Evolutionary conservation across 2,329 filamentous ascomycete genomes (phyloP), one percentile per base, ranked within the genome.

Genomic region (Fusarium redolens): DNA sequence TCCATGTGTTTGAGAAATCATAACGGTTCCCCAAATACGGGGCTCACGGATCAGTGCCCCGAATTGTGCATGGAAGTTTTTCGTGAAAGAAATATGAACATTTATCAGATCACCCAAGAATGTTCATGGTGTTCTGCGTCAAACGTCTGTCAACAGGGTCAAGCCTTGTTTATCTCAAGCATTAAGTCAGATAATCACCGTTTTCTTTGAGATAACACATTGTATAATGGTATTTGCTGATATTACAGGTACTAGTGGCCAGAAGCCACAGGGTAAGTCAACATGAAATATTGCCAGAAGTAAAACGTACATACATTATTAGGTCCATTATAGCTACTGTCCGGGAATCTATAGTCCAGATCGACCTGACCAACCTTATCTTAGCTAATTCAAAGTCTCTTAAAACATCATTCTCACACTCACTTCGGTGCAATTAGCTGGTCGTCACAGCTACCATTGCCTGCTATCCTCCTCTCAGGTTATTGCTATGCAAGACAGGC

Each of bases 51-150:
- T 3, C 2, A 5, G 2, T 6, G 7, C 15, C 11, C 6, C 5
- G 1, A 22, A 7, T 7, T 1, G 28, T 48, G 4, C 0, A 18
- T 9, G 5, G 7, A 8, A 3, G 7, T 17, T 14, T 51, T 22
- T 17, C 4, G 7, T 3, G 20, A 3, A 17, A 6, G 3, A 10
- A 20, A 2, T 14, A 12, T 4, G 4, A 8, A 5, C 8, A 10
- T 10, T 14, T 14, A 20, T 12, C 0, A 9, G 0, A 13, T 3
- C 0, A 18, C 22, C 7, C 20, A 0, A 9, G 1, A 14, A 47
- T 20, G 3, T 6, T 11, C 8, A 5, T 4, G 14, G 1, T 12
- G 14, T 30, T 20, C 5, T 7, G 18, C 4, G 3, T 4, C 15
- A 5, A 14, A 5, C 22, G 10, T 25, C 15, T 11, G 3, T 8